A percentile compares a stretch with the other conserved stretches of the same genome.
Evolutionary conservation across 2,329 filamentous ascomycete genomes (phyloP).

Genomic region (Graphium sp.): DNA sequence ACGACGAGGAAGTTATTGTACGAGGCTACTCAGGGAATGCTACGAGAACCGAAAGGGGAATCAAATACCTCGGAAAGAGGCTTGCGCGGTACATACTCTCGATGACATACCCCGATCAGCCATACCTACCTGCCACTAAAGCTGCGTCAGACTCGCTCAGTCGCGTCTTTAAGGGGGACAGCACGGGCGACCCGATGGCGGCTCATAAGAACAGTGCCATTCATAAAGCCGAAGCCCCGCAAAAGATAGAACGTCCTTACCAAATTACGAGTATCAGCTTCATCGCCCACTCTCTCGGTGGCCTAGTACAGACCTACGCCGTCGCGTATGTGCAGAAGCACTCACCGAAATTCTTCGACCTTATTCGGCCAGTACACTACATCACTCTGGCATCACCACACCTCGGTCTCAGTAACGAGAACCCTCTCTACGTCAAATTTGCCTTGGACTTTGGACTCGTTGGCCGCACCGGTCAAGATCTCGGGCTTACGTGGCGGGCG

Average conservation of each 20-base stretch:
- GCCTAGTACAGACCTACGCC: conserved; percentile 81
- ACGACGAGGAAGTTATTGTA: conserved; percentile 75
- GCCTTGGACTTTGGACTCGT: conserved; percentile 92
- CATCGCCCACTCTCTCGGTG: conserved; percentile 79
- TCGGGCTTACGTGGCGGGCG: conserved; percentile 86
- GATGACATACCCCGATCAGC: conserved; percentile 88
- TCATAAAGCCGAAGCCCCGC: conserved; percentile 19
- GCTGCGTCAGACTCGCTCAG: conserved; percentile 24
- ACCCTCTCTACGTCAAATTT: conserved; percentile 93
- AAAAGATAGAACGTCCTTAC: conserved; percentile 39
- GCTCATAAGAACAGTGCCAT: conserved; percentile 46
- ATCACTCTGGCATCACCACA: conserved; percentile 77
- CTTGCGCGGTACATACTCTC: conserved; percentile 80
- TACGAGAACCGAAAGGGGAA: conserved; percentile 80
- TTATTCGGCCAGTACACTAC: conserved; percentile 80
- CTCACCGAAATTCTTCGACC: conserved; percentile 75
- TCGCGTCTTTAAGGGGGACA: conserved; percentile 19
- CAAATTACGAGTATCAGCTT: conserved; percentile 91
- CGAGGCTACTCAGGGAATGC: conserved; percentile 82
- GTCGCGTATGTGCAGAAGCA: conserved; percentile 95
- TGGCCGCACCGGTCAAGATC: conserved; percentile 86
- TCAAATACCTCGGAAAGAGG: conserved; percentile 91
- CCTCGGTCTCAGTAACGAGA: conserved; percentile 87
- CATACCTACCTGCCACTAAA: conserved; percentile 51
- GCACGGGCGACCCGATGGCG: conserved; percentile 25